Evolutionary conservation across 306 rosid species (phyloP), one percentile per base, ranked within the genome.

Genomic region (Pueraria montana): DNA sequence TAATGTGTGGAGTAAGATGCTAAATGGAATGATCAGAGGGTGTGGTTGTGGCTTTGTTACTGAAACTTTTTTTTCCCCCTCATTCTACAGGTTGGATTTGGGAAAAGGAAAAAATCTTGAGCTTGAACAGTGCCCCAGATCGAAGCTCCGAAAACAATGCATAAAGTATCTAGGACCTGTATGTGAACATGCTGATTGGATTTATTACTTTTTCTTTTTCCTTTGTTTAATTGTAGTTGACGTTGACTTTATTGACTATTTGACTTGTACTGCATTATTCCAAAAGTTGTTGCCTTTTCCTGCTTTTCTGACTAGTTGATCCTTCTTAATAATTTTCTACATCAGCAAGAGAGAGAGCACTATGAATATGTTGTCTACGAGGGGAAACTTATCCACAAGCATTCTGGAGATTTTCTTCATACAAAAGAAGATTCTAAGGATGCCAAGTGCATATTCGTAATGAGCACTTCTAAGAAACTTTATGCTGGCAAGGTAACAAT

Each of bases 91-190:
- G 98, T 88, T 95, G 92, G 97, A 95, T 86, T 49, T 89, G 62
- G 98, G 98, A 80, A 92, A 86, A 11, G 98, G 98, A 9, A 93
- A 87, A 80, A 92, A 90, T 70, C 34, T 91, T 72, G 97, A 93
- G 56, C 94, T 95, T 65, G 78, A 87, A 4, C 55, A 69, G 0
- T 95, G 97, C 75, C 61, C 90, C 10, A 84, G 95, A 80, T 90
- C 90, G 26, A 89, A 91, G 88, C 95, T 95, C 64, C 86, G 89
- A 23, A 84, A 86, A 52, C 97, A 95, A 80, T 88, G 95, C 92
- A 95, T 95, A 68, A 93, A 84, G 85, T 95, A 95, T 90, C 98
- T 95, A 66, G 98, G 97, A 76, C 97, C 98, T 65, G 97, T 95
- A 90, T 75, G 97, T 89, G 45, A 32, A 77, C 61, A n/a, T 56